A percentile compares a stretch with the other conserved stretches of the same genome.
phyloP scores from a whole-genome alignment of 768 basidiomycete genomes.

The Crassisporium funariophilum region DNA sequence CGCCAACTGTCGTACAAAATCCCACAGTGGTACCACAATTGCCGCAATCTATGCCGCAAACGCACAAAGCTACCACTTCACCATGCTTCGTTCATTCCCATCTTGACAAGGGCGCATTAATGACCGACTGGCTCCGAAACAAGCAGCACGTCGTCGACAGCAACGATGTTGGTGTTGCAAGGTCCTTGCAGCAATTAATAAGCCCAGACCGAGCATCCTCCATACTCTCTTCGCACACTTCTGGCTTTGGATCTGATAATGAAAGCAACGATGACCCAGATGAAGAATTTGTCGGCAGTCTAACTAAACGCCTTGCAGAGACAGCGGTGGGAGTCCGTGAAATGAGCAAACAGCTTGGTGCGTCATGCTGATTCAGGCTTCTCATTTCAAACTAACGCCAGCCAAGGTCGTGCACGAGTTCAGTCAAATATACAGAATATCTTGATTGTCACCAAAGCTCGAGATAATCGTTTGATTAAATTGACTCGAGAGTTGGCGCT shows the following conservation, averaged over 20 bases:
- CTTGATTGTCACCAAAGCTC: conserved; percentile 95
- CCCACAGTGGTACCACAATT: conserved; percentile 21
- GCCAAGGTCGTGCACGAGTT: conserved; percentile 85
- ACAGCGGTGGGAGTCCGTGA: conserved; percentile 97
- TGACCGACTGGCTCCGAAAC: conserved; percentile 71
- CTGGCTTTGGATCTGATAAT: conserved; percentile 21
- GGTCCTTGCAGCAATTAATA: conserved; percentile 41
- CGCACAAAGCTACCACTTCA: conserved; percentile 50
- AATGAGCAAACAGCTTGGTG: conserved; percentile 98
- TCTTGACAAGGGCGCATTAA: conserved; percentile 78
- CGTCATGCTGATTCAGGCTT: conserved; percentile 23
- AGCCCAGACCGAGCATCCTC: conserved; percentile 18
- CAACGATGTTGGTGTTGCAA: conserved; percentile 51
- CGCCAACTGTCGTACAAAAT: conserved; percentile 14
- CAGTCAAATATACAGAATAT: conserved; percentile 90
- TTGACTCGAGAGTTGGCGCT: conserved; percentile 92
- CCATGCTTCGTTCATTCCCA: conserved; percentile 95
- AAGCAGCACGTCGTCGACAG: conserved; percentile 41
- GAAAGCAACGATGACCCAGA: conserved; percentile 50
- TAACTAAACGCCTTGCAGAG: conserved; percentile 93
- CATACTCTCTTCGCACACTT: conserved; percentile 12
- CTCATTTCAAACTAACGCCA: conserved; percentile 10
- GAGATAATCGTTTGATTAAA: conserved; percentile 95
- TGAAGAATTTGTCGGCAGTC: conserved; percentile 72
- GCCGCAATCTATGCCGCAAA: conserved; percentile 22